A percentile compares a stretch with the other conserved stretches of the same genome.
These are phyloP conservation scores for Vanilla planifolia DNA, from an alignment of 106 monocot species.

Conservation along the genomic window DNA sequence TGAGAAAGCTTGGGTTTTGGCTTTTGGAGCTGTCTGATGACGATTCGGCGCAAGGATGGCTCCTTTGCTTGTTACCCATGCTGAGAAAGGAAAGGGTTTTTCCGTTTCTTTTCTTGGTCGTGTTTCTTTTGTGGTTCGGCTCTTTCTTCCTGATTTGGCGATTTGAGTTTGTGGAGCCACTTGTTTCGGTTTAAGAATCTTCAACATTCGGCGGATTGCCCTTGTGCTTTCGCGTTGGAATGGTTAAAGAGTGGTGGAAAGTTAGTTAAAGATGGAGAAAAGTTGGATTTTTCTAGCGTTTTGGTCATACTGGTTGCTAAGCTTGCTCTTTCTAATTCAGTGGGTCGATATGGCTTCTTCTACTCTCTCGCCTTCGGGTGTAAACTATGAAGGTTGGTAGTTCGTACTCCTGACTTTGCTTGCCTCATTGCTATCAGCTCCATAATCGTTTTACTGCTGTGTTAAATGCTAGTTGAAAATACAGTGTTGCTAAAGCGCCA, in stretches of 20 bases:
- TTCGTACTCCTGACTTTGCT: not conserved
- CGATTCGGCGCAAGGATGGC: constrained; percentile 4
- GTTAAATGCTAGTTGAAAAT: too few relatives aligned
- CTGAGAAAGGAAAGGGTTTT: not conserved
- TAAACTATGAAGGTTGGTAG: constrained; percentile 89
- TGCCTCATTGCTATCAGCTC: not conserved
- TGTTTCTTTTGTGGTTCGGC: constrained; percentile 7
- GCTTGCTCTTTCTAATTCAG: constrained; percentile 23
- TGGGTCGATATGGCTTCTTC: constrained; percentile 31
- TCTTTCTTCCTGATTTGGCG: not conserved
- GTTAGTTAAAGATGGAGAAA: constrained; percentile 14
- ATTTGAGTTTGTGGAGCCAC: not conserved
- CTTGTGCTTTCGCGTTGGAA: constrained; percentile 1
- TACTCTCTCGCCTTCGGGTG: constrained; percentile 84
- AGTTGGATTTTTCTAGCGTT: not conserved
- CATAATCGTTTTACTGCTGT: too few relatives aligned
- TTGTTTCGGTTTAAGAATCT: not conserved
- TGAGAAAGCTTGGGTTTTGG: constrained; percentile 23
- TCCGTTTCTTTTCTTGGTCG: too few relatives aligned
- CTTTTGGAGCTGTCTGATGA: constrained; percentile 20
- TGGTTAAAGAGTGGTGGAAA: not conserved
- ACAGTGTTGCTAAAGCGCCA: too few relatives aligned
- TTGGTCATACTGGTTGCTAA: constrained; percentile 12
- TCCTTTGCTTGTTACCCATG: constrained; percentile 13
- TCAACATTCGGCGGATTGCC: not conserved